Evolutionary conservation across 2,329 filamentous ascomycete species (phyloP).

Genomic region (Harringtonia lauricola): DNA sequence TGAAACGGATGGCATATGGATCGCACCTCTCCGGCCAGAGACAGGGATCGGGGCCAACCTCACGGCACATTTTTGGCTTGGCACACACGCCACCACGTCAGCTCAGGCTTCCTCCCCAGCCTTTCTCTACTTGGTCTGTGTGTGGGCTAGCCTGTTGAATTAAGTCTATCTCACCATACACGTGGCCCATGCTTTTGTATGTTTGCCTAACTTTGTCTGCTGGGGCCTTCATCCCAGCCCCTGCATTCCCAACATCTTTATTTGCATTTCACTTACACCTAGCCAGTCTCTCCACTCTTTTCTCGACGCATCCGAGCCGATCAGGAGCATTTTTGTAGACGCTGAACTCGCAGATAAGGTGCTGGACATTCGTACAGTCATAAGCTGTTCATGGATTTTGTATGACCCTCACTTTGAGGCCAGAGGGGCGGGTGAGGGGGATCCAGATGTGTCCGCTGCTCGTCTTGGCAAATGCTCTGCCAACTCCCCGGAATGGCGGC

Average conservation of each 20-base stretch:
- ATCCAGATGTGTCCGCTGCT: too few relatives aligned
- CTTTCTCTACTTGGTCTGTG: not conserved
- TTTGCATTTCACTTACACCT: not conserved
- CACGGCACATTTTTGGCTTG: constrained; percentile 2
- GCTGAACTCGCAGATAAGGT: too few relatives aligned
- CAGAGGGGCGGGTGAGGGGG: too few relatives aligned
- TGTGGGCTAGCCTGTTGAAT: not conserved
- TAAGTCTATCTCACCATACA: too few relatives aligned
- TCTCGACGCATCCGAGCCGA: constrained; percentile 1
- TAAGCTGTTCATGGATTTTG: too few relatives aligned
- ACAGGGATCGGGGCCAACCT: not conserved
- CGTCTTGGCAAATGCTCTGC: too few relatives aligned
- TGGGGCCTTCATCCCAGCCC: not conserved
- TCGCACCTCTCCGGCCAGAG: not conserved
- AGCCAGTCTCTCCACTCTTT: not conserved
- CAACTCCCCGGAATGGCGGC: too few relatives aligned
- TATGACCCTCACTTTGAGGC: too few relatives aligned
- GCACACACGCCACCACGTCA: constrained; percentile 4
- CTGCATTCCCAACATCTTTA: not conserved
- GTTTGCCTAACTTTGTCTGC: not conserved
- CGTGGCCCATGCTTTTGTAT: too few relatives aligned
- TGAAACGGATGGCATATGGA: too few relatives aligned
- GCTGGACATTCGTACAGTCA: too few relatives aligned
- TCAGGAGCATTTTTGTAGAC: constrained; percentile 1
- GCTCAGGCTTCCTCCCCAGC: not conserved